A percentile compares a stretch with the other conserved stretches of the same genome.
These are phyloP conservation scores for Globisporangium perplexum DNA, from an alignment of 352 stramenopile genomes.

Conservation along the genomic window DNA sequence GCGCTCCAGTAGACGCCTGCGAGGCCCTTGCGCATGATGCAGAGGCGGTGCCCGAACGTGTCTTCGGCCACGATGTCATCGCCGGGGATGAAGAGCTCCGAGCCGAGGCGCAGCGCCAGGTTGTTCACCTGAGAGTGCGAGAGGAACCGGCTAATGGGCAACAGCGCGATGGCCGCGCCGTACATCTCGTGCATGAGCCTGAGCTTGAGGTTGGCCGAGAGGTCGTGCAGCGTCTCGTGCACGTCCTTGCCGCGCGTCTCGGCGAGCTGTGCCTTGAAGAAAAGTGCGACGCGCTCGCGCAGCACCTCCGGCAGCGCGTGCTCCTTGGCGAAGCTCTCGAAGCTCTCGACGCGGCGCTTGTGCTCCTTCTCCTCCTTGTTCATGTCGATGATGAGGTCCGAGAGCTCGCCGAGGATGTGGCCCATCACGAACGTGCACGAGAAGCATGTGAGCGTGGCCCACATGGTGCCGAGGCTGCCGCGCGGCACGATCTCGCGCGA, in stretches of 20 bases:
- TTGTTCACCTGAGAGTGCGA: slow-evolving; percentile 58
- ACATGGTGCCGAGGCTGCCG: slow-evolving; percentile 36
- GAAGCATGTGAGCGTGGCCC: slow-evolving; percentile 51
- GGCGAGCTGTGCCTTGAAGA: slow-evolving; percentile 56
- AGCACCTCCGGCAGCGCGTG: slow-evolving; percentile 40
- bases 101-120: slow-evolving; percentile 47
- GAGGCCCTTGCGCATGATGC: slow-evolving; percentile 44
- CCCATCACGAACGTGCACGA: slow-evolving; percentile 71
- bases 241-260: slow-evolving; percentile 43
- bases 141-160: slow-evolving; percentile 60
- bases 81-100: slow-evolving; percentile 66
- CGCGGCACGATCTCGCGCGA: slow-evolving; percentile 53
- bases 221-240: slow-evolving; percentile 42
- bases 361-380: slow-evolving; percentile 71
- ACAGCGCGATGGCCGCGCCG: slow-evolving; percentile 29
- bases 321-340: slow-evolving; percentile 69
- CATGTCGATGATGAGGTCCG: slow-evolving; percentile 68
- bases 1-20: slow-evolving; percentile 50
- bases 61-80: slow-evolving; percentile 59
- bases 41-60: slow-evolving; percentile 50
- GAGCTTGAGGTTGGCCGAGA: slow-evolving; percentile 62
- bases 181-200: slow-evolving; percentile 78
- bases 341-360: slow-evolving; percentile 61
- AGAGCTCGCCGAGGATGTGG: slow-evolving; percentile 66
- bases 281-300: slow-evolving; percentile 45